Base-by-base conservation (phyloP, 768 basidiomycete genomes). In the Mycena pura region DNA sequence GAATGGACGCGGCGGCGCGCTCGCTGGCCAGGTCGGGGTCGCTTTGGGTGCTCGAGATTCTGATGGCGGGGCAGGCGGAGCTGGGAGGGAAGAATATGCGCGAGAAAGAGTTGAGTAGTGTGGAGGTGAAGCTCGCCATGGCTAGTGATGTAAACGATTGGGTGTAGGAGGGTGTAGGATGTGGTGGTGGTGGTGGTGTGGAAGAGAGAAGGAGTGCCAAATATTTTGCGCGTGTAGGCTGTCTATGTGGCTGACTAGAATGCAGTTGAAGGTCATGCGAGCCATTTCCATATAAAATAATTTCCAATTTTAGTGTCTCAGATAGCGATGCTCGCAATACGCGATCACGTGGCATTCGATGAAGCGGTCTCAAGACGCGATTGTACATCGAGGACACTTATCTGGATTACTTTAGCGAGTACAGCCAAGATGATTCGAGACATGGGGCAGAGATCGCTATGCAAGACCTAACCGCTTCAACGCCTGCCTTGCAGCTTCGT, bases 401-500 rank as follows among this genome's bases (percentile, higher is more conserved):
- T n/a, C n/a, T n/a, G n/a, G n/a, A n/a, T n/a, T n/a, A n/a, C n/a
- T n/a, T n/a, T n/a, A n/a, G n/a, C n/a, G n/a, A n/a, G n/a, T n/a
- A n/a, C n/a, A n/a, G n/a, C n/a, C n/a, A n/a, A n/a, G n/a, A n/a
- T n/a, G n/a, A n/a, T n/a, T n/a, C n/a, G n/a, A n/a, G n/a, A n/a
- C n/a, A n/a, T n/a, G n/a, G n/a, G n/a, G n/a, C n/a, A n/a, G n/a
- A 58, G 25, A 44, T 59, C 3, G 49, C 32, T 21, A 57, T 28
- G 10, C 36, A 27, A 6, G 38, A 39, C 40, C 28, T 28, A 57
- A 27, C 21, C 31, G 36, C 31, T 5, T 5, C 13, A 85, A 76
- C n/a, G 82, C 84, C 61, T 79, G 70, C 65, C 81, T 83, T 44
- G 85, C 85, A 5, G 85, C 85, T 60, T 84, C 84, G 65, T 84